Evolutionary conservation across 1,284 basidiomycete genomes (phyloP), one percentile per base, ranked within the genome.

Genomic region (Moniliella sp.): DNA sequence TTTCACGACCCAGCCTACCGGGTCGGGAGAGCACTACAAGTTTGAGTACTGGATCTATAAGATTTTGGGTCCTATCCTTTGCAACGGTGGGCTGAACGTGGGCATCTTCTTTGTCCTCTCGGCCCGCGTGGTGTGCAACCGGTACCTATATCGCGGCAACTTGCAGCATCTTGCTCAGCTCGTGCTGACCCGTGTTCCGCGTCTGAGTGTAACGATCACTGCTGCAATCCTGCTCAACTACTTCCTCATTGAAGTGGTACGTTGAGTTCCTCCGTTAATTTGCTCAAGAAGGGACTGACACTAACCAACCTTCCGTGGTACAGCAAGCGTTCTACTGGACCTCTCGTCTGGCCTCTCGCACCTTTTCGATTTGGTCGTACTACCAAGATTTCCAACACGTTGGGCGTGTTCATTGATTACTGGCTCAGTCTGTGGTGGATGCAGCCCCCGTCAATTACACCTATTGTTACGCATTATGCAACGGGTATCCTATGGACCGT

Each of bases 401-500:
- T 49, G 35, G 39, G 43, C 34, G 40, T 42, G 14, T 50, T 50
- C 31, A 1, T 51, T 31, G 36, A 51, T 28, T 42, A 39, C 25
- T 50, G 42, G 21, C 40, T 53, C 16, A 37, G 42, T 30, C 43
- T 53, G 9, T 53, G 50, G 50, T 53, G 43, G 40, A 41, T 47
- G 3, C 29, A 37, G 5, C 50, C 50, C 7, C 48, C 48, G 9
- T 34, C 39, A 1, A 29, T 36, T 26, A 48, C 50, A 4, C 40
- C 41, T 2, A 31, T 49, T 4, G 45, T 49, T 21, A 42, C 48
- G 5, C 40, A 42, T 0, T 53, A 53, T 18, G 50, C 50, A 12
- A 53, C 50, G 1, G 50, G 50, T 42, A 45, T 53, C 30, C 46
- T 53, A 4, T 53, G 50, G 50, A 51, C 50, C 15, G 48, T 51